Evolutionary conservation across 441 rosid species (phyloP).

Genomic region (Syzygium syzygioides): DNA sequence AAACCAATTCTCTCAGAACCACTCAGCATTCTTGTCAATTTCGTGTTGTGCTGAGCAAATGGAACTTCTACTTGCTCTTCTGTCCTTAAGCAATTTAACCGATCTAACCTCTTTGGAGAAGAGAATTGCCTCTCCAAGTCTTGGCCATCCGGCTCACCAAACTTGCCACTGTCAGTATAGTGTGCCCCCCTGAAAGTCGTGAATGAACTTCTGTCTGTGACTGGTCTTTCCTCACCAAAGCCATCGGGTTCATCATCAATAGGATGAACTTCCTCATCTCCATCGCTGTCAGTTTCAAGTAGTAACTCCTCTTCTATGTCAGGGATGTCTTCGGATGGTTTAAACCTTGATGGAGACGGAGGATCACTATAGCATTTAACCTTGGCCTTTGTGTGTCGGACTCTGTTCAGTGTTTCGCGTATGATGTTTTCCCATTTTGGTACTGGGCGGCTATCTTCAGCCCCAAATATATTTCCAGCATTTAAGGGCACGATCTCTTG

Average conservation of each 20-base stretch:
- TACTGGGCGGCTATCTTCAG: slow-evolving; percentile 81
- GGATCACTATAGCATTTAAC: slow-evolving; percentile 88
- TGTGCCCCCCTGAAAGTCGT: slow-evolving; percentile 14
- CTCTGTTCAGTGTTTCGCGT: slow-evolving; percentile 59
- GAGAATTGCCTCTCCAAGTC: slow-evolving; percentile 50
- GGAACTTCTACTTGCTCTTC: slow-evolving; percentile 29
- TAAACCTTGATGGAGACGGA: slow-evolving; percentile 82
- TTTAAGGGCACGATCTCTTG: slow-evolving; percentile 95
- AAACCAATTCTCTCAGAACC: slow-evolving; percentile 76
- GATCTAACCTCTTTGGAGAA: slow-evolving; percentile 50
- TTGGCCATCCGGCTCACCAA: slow-evolving; percentile 22
- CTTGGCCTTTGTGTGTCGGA: slow-evolving; percentile 34
- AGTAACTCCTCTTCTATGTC: slow-evolving; percentile 63
- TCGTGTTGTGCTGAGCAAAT: slow-evolving; percentile 17
- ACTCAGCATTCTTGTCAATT: slow-evolving; percentile 56
- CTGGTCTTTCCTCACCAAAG: slow-evolving; percentile 18
- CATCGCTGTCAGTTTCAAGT: slow-evolving; percentile 52
- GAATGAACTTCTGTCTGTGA: slow-evolving; percentile 8
- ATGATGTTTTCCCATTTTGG: slow-evolving; percentile 78
- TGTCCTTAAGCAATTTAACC: slow-evolving; percentile 46
- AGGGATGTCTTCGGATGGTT: slow-evolving; percentile 60
- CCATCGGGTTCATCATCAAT: slow-evolving; percentile 43
- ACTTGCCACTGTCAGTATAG: slow-evolving; percentile 14
- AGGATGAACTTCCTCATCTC: slow-evolving; percentile 84
- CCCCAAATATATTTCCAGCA: slow-evolving; percentile 91